Base-by-base conservation (phyloP, 1,139 yeast genomes). In the Saccharomyces hybrid region DNA sequence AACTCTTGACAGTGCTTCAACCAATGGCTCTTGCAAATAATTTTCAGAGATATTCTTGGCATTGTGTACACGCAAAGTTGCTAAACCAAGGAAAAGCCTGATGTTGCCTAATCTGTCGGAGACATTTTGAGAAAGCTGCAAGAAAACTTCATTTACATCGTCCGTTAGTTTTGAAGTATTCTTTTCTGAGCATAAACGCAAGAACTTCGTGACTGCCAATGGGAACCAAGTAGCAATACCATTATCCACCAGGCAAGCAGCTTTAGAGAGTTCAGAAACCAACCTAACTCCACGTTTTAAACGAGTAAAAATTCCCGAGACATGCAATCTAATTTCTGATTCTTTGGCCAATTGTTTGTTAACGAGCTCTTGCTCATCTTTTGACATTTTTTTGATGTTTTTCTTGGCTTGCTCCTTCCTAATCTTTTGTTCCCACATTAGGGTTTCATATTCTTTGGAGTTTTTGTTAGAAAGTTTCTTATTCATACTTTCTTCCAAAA, bases 351-450 rank as follows among this genome's bases (percentile, higher is more conserved):
- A 65, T 65, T 88, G 91, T 49, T 78, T 81, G 51, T 78, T 77
- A 2, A 86, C 82, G 56, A 79, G 69, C 0, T 64, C 72, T 62
- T 83, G 86, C 57, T 93, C 96, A 64, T 90, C 97, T 62, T 82
- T 86, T 8, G 95, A 78, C 51, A 85, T 74, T 64, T 85, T 86
- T 70, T 78, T 82, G 14, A 56, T 49, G 8, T 68, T 69, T 68
- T 84, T 84, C 55, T 77, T 75, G 1, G 86, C 84, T 55, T 89
- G 76, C 66, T 88, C 93, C 60, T 82, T 82, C 63, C 91, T 81
- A 50, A 93, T 79, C 52, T 80, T 80, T 64, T 86, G 91, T 69
- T 93, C 99, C 98, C 99, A 93, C 65, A 88, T 84, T 59, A 81
- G 76, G 14, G 90, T 87, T 63, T 88, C 96, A 66, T 88, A 88